Evolutionary conservation across 2,329 filamentous ascomycete genomes (phyloP).

Genomic region (Trichoderma pleuroti): DNA sequence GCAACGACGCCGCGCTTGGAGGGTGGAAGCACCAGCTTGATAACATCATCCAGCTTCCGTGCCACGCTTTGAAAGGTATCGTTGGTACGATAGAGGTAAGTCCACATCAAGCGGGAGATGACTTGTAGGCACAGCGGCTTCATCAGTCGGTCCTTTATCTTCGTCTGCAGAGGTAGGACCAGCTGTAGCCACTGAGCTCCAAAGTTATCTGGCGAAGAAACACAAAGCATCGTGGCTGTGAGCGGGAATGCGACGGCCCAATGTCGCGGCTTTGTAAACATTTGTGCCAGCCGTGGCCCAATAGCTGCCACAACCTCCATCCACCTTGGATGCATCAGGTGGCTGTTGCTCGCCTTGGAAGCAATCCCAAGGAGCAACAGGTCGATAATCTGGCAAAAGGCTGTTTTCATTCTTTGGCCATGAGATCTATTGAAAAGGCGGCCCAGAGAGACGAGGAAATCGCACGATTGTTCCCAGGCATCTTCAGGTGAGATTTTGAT

Average conservation of each 20-base stretch:
- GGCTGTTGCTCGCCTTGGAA: constrained; percentile 68
- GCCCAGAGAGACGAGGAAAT: constrained; percentile 79
- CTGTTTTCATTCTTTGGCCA: constrained; percentile 85
- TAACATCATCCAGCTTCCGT: constrained; percentile 84
- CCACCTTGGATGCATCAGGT: constrained; percentile 82
- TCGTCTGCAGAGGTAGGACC: constrained; percentile 71
- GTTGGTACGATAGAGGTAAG: constrained; percentile 80
- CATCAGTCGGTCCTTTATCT: constrained; percentile 77
- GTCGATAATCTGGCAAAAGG: constrained; percentile 89
- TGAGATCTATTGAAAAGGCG: constrained; percentile 81
- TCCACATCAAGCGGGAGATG: constrained; percentile 88
- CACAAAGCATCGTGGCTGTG: constrained; percentile 80
- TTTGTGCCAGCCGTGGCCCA: constrained; percentile 72
- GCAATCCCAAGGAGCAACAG: constrained; percentile 83
- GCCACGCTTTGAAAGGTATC: constrained; percentile 66
- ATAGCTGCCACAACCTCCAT: constrained; percentile 76
- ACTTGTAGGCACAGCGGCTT: constrained; percentile 81
- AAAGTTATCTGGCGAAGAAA: constrained; percentile 81
- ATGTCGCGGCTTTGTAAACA: constrained; percentile 88
- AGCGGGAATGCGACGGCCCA: constrained; percentile 88
- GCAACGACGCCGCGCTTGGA: constrained; percentile 78
- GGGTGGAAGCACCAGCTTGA: constrained; percentile 76
- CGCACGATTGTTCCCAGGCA: constrained; percentile 81
- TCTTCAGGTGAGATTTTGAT: constrained; percentile 70
- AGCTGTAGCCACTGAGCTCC: constrained; percentile 82